Evolutionary conservation across 208 protist species (phyloP), one percentile per base, ranked within the genome.

Genomic region (Acanthamoeba sp.): DNA sequence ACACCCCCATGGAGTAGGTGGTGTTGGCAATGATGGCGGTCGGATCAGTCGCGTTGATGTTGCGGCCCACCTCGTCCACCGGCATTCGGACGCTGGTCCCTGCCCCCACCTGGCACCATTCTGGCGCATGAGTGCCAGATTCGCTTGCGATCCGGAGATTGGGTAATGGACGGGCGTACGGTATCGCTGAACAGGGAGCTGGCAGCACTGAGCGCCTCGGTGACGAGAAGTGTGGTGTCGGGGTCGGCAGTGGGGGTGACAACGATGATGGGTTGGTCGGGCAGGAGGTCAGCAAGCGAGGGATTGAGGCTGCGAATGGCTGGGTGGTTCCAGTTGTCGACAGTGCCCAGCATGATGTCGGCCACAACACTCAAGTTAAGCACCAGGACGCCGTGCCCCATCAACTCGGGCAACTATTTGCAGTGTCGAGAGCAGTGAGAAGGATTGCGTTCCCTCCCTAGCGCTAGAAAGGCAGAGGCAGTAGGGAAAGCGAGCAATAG

Each of bases 321-420:
- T 5, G 38, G 2, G n/a, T 85, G 40, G n/a, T 36, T 52, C 76
- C 76, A 85, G n/a, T 55, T 50, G n/a, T 29, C 42, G 10, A 85
- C 42, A 29, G 18, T 85, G 45, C 76, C 76, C 40, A 85, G 76
- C 76, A 85, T 48, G 76, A 85, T 85, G 76, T 85, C 42, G 42
- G 45, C 76, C 27, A 85, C 4, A 0, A 32, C 2, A 18, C 5
- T 9, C 42, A 85, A 4, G 42, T n/a, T 57, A 12, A 85, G 76
- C 76, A 85, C 76, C 40, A 85, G 42, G 1, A 7, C 32, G 38
- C 42, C 42, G 5, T 85, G 6, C 1, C 42, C 76, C 3, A 57
- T 1, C n/a, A 85, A 22, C 76, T 85, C 76, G 6, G 76, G 76
- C 20, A 85, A 1, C 71, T 82, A 36, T 73, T 32, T 24, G 18